These are phyloP conservation scores for Asterophora lycoperdoides DNA, from an alignment of 768 basidiomycete genomes.

Conservation along the genomic window DNA sequence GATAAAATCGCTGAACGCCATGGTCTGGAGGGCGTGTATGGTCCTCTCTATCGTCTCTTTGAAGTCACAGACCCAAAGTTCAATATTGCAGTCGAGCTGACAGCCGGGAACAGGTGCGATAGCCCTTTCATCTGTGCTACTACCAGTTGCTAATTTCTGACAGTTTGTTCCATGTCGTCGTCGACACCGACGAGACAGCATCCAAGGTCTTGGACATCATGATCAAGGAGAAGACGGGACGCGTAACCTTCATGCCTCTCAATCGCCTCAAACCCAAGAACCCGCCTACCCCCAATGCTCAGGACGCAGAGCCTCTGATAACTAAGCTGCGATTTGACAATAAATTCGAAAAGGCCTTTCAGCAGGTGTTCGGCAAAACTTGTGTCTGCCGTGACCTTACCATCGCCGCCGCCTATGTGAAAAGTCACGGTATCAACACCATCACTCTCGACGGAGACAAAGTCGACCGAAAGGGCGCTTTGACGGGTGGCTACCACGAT, in stretches of 20 bases:
- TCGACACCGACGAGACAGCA: constrained; percentile 94
- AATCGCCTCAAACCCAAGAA: constrained; percentile 86
- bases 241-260: constrained; percentile 97
- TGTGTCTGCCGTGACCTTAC: constrained; percentile 92
- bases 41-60: constrained; percentile 91
- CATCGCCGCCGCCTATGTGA: constrained; percentile 90
- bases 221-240: constrained; percentile 89
- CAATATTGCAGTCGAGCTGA: constrained; percentile 90
- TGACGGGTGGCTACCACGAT: constrained; percentile 97
- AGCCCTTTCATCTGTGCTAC: not conserved
- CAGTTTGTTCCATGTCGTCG: constrained; percentile 96
- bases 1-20: constrained; percentile 77
- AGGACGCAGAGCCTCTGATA: constrained; percentile 78
- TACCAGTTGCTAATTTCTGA: constrained; percentile 6
- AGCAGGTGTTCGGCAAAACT: constrained; percentile 97
- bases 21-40: constrained; percentile 80
- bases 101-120: constrained; percentile 86
- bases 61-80: constrained; percentile 85
- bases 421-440: constrained; percentile 91
- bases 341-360: constrained; percentile 75
- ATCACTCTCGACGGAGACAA: constrained; percentile 98
- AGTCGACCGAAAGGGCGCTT: constrained; percentile 91
- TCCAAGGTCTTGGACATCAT: constrained; percentile 88
- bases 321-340: constrained; percentile 77
- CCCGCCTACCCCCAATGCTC: constrained; percentile 59